phyloP scores from a whole-genome alignment of 2,329 filamentous ascomycete genomes.

The Curvularia eragrostidis region DNA sequence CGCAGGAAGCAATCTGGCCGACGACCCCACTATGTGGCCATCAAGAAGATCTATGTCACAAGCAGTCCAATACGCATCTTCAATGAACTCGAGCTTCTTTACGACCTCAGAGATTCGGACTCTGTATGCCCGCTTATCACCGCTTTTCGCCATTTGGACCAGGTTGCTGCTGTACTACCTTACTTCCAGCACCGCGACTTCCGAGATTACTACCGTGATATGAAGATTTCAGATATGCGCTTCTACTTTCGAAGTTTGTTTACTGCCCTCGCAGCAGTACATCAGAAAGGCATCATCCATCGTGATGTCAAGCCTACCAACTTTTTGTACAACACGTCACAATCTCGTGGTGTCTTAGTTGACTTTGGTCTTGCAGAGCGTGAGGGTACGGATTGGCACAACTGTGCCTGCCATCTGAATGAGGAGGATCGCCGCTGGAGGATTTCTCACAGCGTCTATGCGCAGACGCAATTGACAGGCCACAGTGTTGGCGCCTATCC shows the following conservation, averaged over 20 bases:
- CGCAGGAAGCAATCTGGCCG: slow-evolving; percentile 59
- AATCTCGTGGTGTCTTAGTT: slow-evolving; percentile 87
- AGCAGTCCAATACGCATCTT: slow-evolving; percentile 91
- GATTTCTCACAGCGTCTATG: slow-evolving; percentile 65
- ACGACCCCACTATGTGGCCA: slow-evolving; percentile 80
- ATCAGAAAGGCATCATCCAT: slow-evolving; percentile 84
- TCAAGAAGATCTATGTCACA: slow-evolving; percentile 99
- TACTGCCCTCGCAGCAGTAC: slow-evolving; percentile 81
- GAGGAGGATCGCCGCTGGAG: slow-evolving; percentile 65
- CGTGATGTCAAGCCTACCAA: slow-evolving; percentile 98
- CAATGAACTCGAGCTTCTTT: slow-evolving; percentile 92
- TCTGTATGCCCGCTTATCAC: slow-evolving; percentile 96
- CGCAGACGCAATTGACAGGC: slow-evolving; percentile 57
- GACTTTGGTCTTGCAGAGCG: slow-evolving; percentile 95
- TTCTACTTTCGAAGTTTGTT: slow-evolving; percentile 91
- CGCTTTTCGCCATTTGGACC: slow-evolving; percentile 91
- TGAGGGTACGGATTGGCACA: slow-evolving; percentile 73
- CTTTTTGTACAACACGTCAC: slow-evolving; percentile 86
- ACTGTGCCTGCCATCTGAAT: slow-evolving; percentile 79
- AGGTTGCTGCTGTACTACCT: slow-evolving; percentile 91
- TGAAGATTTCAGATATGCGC: slow-evolving; percentile 84
- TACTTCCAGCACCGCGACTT: slow-evolving; percentile 98
- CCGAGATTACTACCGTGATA: slow-evolving; percentile 88
- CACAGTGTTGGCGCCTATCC: slow-evolving; percentile 71
- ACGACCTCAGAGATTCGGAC: slow-evolving; percentile 81